Evolutionary conservation across 495 filamentous ascomycete genomes (phyloP).

Genomic region (Aspergillus bertholletiae): DNA sequence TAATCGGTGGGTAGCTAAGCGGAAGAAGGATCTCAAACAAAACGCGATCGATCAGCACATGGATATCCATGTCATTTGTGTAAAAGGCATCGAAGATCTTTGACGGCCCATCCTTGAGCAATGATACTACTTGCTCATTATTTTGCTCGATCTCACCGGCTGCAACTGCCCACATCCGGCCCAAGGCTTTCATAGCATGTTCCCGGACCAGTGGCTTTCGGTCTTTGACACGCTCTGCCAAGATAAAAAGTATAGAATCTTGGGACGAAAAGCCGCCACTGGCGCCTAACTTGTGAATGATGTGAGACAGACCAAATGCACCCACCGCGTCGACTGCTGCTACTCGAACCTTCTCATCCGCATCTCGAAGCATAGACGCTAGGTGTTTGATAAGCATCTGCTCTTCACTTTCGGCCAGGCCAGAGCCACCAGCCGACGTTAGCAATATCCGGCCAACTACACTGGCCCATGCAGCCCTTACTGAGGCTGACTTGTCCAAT

Average conservation of each 20-base stretch:
- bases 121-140: constrained; percentile 66
- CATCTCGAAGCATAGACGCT: constrained; percentile 76
- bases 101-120: constrained; percentile 75
- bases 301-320: constrained; percentile 69
- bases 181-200: constrained; percentile 80
- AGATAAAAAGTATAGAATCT: constrained; percentile 68
- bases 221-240: constrained; percentile 88
- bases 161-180: constrained; percentile 87
- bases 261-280: constrained; percentile 66
- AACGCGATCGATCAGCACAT: constrained; percentile 78
- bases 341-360: constrained; percentile 85
- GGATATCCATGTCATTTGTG: constrained; percentile 84
- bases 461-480: constrained; percentile 82
- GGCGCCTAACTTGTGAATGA: constrained; percentile 75
- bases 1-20: constrained; percentile 76
- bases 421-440: constrained; percentile 84
- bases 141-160: constrained; percentile 80
- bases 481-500: constrained; percentile 76
- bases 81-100: constrained; percentile 87
- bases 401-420: constrained; percentile 75
- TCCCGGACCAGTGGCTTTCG: constrained; percentile 74
- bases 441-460: constrained; percentile 75
- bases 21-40: constrained; percentile 83
- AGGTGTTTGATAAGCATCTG: constrained; percentile 66
- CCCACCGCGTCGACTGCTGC: constrained; percentile 81